These are phyloP conservation scores for Suhomyces xylopsoci DNA, from an alignment of 805 yeast genomes.

Conservation along the genomic window DNA sequence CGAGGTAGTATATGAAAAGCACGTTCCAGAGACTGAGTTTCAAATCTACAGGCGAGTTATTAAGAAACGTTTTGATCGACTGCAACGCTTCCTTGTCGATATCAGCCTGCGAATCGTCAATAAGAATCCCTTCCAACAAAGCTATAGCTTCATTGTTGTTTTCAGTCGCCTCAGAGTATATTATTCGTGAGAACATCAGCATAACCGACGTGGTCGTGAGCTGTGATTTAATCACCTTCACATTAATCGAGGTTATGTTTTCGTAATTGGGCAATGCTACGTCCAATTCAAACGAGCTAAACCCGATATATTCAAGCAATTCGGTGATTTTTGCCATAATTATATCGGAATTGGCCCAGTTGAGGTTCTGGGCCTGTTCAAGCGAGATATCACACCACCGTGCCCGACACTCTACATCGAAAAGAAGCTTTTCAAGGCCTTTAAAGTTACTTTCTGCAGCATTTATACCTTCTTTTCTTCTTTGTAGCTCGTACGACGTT, in stretches of 20 bases:
- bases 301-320: slow-evolving; percentile 11
- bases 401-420: slow-evolving; percentile 16
- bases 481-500: slow-evolving; percentile 5
- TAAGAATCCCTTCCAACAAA: slow-evolving; percentile 47
- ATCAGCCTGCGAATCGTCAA: slow-evolving; percentile 7
- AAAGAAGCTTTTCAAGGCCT: neutral
- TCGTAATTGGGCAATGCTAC: slow-evolving; percentile 56
- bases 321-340: slow-evolving; percentile 22
- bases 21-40: slow-evolving; percentile 74
- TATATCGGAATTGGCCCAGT: slow-evolving; percentile 28
- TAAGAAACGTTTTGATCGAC: slow-evolving; percentile 62
- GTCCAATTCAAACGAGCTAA: slow-evolving; percentile 13
- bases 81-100: slow-evolving; percentile 20
- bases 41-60: slow-evolving; percentile 61
- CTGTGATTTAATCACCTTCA: slow-evolving; percentile 52
- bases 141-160: slow-evolving; percentile 32
- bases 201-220: slow-evolving; percentile 70
- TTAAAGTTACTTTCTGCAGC: neutral
- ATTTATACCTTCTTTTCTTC: neutral
- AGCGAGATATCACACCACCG: slow-evolving; percentile 35
- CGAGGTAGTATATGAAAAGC: slow-evolving; percentile 54
- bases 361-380: slow-evolving; percentile 25
- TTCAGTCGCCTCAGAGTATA: slow-evolving; percentile 30
- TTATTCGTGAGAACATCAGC: slow-evolving; percentile 55
- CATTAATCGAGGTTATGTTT: slow-evolving; percentile 55